A percentile compares a stretch with the other conserved stretches of the same genome.
Evolutionary conservation across 2,329 filamentous ascomycete genomes (phyloP).

Genomic region (Sphaerulina vaccinii): DNA sequence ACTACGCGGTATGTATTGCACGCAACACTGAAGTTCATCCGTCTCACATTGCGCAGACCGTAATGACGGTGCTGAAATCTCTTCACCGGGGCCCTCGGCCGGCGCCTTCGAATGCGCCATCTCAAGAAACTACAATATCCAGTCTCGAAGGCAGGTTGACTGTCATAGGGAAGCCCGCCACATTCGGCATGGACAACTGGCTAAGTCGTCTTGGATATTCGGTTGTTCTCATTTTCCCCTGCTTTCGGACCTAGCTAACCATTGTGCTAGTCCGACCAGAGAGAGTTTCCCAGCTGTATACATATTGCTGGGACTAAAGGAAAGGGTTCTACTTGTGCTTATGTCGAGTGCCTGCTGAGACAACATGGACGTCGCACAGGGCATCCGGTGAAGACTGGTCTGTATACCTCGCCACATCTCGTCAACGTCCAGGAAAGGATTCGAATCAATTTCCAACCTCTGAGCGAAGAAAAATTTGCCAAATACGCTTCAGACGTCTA

Average conservation of each 20-base stretch:
- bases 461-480: constrained; percentile 63
- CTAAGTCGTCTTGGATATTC: neutral
- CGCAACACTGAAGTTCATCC: neutral
- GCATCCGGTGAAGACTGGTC: constrained; percentile 52
- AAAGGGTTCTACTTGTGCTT: constrained; percentile 81
- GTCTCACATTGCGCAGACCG: neutral
- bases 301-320: constrained; percentile 91
- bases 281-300: constrained; percentile 43
- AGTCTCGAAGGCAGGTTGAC: neutral
- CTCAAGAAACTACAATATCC: neutral
- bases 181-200: neutral
- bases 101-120: neutral
- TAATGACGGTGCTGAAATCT: neutral
- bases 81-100: neutral
- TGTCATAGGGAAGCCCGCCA: neutral
- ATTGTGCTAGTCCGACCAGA: neutral
- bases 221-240: neutral
- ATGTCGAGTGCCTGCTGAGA: constrained; percentile 69
- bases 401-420: constrained; percentile 83
- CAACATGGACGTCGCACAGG: neutral
- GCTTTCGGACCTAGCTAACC: neutral
- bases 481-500: constrained; percentile 5
- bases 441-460: constrained; percentile 67
- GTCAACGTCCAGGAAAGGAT: constrained; percentile 79
- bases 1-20: neutral